A percentile compares a stretch with the other conserved stretches of the same genome.
These are phyloP conservation scores for Linum tenue DNA, from an alignment of 345 rosid species.

Conservation along the genomic window DNA sequence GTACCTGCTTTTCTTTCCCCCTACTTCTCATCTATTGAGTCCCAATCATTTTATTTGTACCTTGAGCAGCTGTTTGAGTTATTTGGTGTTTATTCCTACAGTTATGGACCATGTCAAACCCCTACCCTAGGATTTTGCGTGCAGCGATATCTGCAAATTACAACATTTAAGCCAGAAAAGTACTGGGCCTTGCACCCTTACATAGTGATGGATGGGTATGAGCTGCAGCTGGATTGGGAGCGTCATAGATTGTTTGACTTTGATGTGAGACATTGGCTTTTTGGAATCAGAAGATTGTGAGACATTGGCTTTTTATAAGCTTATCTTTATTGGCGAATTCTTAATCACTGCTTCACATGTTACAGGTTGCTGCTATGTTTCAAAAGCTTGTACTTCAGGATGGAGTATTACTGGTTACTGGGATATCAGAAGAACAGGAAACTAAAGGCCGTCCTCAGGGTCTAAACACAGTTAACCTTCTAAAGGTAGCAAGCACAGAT, in stretches of 20 bases:
- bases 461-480: constrained; percentile 84
- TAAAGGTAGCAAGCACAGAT: constrained; percentile 46
- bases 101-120: constrained; percentile 96
- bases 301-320: constrained; percentile 19
- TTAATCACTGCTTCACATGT: constrained; percentile 11
- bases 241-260: constrained; percentile 75
- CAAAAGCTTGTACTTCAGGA: constrained; percentile 66
- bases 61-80: not conserved
- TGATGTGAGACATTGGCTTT: constrained; percentile 48
- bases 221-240: constrained; percentile 90
- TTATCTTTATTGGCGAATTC: not conserved
- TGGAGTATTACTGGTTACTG: constrained; percentile 59
- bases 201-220: constrained; percentile 54
- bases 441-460: constrained; percentile 79
- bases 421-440: constrained; percentile 70
- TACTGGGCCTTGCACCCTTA: constrained; percentile 73
- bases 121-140: constrained; percentile 98
- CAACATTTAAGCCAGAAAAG: constrained; percentile 76
- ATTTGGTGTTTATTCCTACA: constrained; percentile 19
- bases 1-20: not conserved
- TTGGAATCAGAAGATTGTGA: constrained; percentile 31
- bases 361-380: constrained; percentile 74
- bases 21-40: not conserved
- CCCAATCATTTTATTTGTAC: too few relatives aligned
- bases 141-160: constrained; percentile 81